Evolutionary conservation across 306 rosid species (phyloP).

Genomic region (apple (Malus domestica)): DNA sequence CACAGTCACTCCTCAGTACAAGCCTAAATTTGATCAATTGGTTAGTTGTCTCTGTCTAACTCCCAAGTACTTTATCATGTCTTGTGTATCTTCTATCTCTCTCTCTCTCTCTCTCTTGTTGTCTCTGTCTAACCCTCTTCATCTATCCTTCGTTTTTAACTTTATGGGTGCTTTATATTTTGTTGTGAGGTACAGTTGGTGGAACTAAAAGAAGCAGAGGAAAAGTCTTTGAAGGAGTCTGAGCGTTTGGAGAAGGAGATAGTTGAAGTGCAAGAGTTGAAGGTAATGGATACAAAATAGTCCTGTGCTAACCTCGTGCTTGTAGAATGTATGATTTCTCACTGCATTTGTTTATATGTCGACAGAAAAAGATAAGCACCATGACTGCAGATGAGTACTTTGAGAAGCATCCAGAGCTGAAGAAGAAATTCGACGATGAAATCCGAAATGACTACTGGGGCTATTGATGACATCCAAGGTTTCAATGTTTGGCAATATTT

Average conservation of each 20-base stretch:
- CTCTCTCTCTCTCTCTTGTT: background rate
- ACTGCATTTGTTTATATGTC: background rate
- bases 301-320: background rate
- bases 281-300: constrained; percentile 42
- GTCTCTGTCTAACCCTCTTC: background rate
- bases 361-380: constrained; percentile 78
- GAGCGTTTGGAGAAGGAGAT: constrained; percentile 92
- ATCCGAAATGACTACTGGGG: constrained; percentile 92
- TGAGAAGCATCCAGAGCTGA: constrained; percentile 83
- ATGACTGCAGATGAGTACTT: constrained; percentile 98
- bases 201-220: constrained; percentile 90
- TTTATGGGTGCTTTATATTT: constrained; percentile 5
- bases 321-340: constrained; percentile 14
- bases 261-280: constrained; percentile 68
- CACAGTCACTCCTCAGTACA: constrained; percentile 86
- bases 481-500: constrained; percentile 23
- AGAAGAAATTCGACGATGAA: constrained; percentile 88
- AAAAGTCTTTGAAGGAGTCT: constrained; percentile 74
- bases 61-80: too few relatives aligned
- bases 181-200: constrained; percentile 45
- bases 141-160: background rate
- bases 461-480: constrained; percentile 42
- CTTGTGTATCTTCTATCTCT: background rate
- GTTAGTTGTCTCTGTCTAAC: constrained; percentile 20
- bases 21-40: constrained; percentile 74